Evolutionary conservation across 495 filamentous ascomycete species (phyloP).

Genomic region (Cercophora scortea): DNA sequence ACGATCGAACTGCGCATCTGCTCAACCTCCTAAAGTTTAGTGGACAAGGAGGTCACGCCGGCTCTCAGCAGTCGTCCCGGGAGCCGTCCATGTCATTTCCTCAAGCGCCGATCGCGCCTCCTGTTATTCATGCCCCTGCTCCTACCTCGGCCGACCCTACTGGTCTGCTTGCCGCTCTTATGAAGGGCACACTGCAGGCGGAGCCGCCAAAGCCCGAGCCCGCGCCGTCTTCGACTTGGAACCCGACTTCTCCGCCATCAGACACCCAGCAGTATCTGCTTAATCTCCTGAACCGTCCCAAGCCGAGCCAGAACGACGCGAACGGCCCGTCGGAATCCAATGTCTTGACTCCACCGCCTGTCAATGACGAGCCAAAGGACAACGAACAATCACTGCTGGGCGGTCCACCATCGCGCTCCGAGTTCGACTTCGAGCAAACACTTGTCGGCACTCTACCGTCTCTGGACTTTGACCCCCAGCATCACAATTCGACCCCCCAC

Average conservation of each 20-base stretch:
- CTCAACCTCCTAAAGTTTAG: constrained; percentile 86
- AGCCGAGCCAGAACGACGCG: constrained; percentile 42
- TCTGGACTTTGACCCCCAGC: constrained; percentile 24
- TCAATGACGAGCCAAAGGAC: constrained; percentile 18
- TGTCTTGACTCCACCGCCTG: constrained; percentile 31
- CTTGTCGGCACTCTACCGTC: background rate
- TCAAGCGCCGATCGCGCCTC: constrained; percentile 15
- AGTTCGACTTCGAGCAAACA: constrained; percentile 30
- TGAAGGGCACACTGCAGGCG: constrained; percentile 37
- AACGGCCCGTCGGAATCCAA: constrained; percentile 31
- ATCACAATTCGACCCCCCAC: constrained; percentile 30
- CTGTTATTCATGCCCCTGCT: constrained; percentile 38
- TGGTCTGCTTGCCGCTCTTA: constrained; percentile 46
- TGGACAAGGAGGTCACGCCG: constrained; percentile 35
- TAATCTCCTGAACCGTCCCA: constrained; percentile 44
- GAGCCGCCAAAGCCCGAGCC: constrained; percentile 31
- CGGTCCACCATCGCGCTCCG: constrained; percentile 20
- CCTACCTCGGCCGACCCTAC: constrained; percentile 38
- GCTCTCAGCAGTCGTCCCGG: constrained; percentile 8
- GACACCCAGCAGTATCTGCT: constrained; percentile 47
- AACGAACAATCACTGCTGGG: constrained; percentile 20
- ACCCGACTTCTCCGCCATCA: constrained; percentile 29
- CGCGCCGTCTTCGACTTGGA: constrained; percentile 26
- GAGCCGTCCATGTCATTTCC: constrained; percentile 13
- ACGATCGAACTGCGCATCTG: constrained; percentile 61